These are phyloP conservation scores for Ascochyta rabiei DNA, from an alignment of 2,329 filamentous ascomycete genomes.

Conservation along the genomic window DNA sequence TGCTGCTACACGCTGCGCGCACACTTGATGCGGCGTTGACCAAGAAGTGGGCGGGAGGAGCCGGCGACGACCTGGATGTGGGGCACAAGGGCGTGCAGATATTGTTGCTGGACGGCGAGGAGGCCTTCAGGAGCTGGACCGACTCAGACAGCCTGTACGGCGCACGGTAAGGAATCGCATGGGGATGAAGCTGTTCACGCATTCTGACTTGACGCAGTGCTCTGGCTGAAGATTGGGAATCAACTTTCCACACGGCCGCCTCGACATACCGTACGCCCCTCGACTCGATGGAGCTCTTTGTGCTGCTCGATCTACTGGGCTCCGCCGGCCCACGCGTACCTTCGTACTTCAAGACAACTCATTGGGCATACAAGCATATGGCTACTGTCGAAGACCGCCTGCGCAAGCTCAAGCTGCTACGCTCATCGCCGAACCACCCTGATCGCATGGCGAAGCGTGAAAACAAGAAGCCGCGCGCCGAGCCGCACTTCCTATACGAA, in stretches of 20 bases:
- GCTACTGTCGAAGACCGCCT: slow-evolving; percentile 76
- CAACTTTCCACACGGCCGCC: slow-evolving; percentile 68
- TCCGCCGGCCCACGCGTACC: slow-evolving; percentile 71
- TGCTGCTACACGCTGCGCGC: slow-evolving; percentile 85
- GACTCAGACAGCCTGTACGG: slow-evolving; percentile 87
- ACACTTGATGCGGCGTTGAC: slow-evolving; percentile 82
- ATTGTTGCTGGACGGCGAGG: slow-evolving; percentile 89
- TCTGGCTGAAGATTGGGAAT: slow-evolving; percentile 83
- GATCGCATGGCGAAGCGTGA: slow-evolving; percentile 46
- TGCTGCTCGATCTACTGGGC: slow-evolving; percentile 88
- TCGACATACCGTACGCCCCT: slow-evolving; percentile 78
- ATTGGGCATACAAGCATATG: slow-evolving; percentile 90
- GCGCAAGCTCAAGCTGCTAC: slow-evolving; percentile 69
- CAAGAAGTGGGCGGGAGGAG: slow-evolving; percentile 76
- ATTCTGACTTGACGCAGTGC: slow-evolving; percentile 52
- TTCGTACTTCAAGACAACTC: slow-evolving; percentile 87
- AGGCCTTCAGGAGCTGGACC: slow-evolving; percentile 85
- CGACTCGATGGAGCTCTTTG: slow-evolving; percentile 83
- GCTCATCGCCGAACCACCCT: slow-evolving; percentile 63
- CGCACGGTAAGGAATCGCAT: slow-evolving; percentile 65
- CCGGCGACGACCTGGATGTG: slow-evolving; percentile 58
- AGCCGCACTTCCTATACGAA: slow-evolving; percentile 63
- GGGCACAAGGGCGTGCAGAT: slow-evolving; percentile 87
- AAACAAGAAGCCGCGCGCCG: slow-evolving; percentile 37
- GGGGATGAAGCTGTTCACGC: background rate